These are phyloP conservation scores for Glycine tomentella DNA, from an alignment of 306 rosid genomes.

Conservation along the genomic window DNA sequence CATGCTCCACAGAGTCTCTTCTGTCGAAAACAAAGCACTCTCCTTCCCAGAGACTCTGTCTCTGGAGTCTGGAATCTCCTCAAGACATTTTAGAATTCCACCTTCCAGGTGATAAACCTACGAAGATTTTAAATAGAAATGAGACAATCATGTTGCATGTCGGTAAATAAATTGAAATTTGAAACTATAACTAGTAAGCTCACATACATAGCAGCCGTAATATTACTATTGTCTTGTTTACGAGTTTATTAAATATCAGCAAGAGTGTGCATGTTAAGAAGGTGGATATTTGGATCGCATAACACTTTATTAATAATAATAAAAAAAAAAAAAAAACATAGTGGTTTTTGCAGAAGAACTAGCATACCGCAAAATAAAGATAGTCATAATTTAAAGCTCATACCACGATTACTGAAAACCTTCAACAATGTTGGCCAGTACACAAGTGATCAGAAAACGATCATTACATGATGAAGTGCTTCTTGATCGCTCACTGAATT, in stretches of 20 bases:
- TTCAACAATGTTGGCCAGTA: not conserved
- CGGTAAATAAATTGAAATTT: no score
- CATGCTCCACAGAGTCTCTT: constrained; percentile 90
- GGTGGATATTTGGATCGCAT: no score
- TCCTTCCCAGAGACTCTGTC: constrained; percentile 69
- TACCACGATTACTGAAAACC: not conserved
- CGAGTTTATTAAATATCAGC: no score
- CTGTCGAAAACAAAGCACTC: constrained; percentile 93
- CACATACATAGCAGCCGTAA: no score
- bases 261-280: no score
- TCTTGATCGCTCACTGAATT: constrained; percentile 45
- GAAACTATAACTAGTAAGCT: no score
- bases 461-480: constrained; percentile 4
- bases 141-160: not conserved
- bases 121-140: not conserved
- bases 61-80: constrained; percentile 64
- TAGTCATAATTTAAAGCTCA: not conserved
- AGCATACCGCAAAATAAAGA: no score
- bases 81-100: constrained; percentile 93
- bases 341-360: no score
- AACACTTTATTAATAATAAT: constrained; percentile 18
- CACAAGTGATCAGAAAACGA: not conserved
- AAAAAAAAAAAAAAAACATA: no score
- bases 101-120: constrained; percentile 99
- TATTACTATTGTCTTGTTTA: no score